These are phyloP conservation scores for Aspergillus arachidicola DNA, from an alignment of 2,329 filamentous ascomycete genomes.

Conservation along the genomic window DNA sequence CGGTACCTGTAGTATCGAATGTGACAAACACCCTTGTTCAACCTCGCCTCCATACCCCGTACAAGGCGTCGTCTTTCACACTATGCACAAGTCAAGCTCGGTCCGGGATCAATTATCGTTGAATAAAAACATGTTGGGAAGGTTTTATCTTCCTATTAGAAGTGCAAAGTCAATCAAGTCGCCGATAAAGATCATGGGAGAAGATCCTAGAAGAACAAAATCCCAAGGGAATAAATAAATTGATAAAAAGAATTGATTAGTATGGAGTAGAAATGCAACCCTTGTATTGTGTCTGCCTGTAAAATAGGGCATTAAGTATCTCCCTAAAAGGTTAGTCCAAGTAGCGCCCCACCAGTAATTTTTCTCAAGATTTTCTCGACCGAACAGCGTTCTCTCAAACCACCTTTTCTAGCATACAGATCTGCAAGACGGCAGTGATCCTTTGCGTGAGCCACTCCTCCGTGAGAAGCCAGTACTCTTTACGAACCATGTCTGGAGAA, in stretches of 20 bases:
- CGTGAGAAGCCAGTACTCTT: constrained; percentile 20
- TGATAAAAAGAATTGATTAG: background rate
- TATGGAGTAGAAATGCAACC: background rate
- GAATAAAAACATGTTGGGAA: background rate
- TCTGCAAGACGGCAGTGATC: constrained; percentile 37
- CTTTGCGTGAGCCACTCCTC: constrained; percentile 41
- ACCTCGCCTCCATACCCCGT: background rate
- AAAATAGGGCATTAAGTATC: background rate
- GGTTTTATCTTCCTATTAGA: background rate
- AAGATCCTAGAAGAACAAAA: background rate
- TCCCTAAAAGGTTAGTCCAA: background rate
- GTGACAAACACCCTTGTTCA: background rate
- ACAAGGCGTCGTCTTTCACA: background rate
- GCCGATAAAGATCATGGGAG: background rate
- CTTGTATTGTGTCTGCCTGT: background rate
- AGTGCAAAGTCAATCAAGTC: background rate
- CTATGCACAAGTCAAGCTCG: background rate
- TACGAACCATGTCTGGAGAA: constrained; percentile 35
- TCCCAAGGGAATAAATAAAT: background rate
- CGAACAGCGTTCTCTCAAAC: background rate
- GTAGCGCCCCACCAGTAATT: background rate
- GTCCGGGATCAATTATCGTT: background rate
- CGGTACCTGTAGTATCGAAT: background rate
- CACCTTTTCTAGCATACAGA: constrained; percentile 4
- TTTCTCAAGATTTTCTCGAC: constrained; percentile 4